A percentile compares a stretch with the other conserved stretches of the same genome.
Conservation (phyloP, 306 rosid species). For the Lathyrus aphaca region DNA sequence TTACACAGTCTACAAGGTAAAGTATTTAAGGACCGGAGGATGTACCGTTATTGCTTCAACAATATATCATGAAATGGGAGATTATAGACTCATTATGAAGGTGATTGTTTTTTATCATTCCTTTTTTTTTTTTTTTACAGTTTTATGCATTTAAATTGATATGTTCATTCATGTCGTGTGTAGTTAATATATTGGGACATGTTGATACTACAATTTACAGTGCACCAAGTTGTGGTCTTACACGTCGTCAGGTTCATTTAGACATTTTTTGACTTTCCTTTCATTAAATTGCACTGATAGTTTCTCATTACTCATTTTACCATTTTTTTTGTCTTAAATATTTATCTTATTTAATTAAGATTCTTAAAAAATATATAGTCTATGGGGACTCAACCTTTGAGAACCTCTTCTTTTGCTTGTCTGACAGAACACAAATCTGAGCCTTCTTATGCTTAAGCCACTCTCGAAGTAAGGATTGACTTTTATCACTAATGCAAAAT, state of each 20-base stretch:
- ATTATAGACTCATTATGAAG: conserved; percentile 78
- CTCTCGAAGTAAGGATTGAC: no score
- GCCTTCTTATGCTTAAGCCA: no score
- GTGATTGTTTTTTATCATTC: conserved; percentile 43
- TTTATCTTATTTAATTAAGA: conserved; percentile 41
- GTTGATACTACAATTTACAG: conserved; percentile 85
- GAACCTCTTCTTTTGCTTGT: no score
- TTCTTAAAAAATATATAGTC: conserved; percentile 73
- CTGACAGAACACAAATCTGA: no score
- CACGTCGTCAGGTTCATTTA: conserved; percentile 90
- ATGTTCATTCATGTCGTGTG: background rate
- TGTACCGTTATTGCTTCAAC: conserved; percentile 38
- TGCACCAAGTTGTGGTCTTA: conserved; percentile 63
- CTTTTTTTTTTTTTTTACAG: conserved; percentile 8
- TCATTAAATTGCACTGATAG: conserved; percentile 30
- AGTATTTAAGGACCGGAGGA: conserved; percentile 87
- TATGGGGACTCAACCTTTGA: conserved; percentile 97
- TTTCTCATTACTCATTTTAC: conserved; percentile 17
- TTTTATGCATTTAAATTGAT: conserved; percentile 11
- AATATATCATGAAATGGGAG: no score
- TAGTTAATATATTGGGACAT: conserved; percentile 76
- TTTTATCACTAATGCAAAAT: no score
- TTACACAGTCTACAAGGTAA: conserved; percentile 65
- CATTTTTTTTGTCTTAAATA: conserved; percentile 30
- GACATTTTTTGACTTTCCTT: conserved; percentile 41